These are phyloP conservation scores for Gyromitra esculenta DNA, from an alignment of 2,329 filamentous ascomycete species.

Conservation along the genomic window DNA sequence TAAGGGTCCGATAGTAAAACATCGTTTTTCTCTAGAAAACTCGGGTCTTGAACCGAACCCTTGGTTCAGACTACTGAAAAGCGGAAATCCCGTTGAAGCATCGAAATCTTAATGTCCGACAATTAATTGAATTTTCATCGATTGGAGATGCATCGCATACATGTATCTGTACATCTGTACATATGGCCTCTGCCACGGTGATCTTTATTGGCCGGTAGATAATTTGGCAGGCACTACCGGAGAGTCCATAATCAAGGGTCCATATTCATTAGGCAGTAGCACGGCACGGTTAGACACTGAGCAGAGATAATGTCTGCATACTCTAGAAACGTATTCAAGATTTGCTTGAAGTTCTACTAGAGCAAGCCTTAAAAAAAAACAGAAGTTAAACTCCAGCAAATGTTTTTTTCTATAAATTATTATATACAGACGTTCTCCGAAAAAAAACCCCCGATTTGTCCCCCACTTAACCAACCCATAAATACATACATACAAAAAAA, in stretches of 20 bases:
- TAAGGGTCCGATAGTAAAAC: not conserved
- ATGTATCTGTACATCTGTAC: no score
- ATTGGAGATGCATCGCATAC: not conserved
- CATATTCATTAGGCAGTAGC: not conserved
- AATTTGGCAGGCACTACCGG: not conserved
- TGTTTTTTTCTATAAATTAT: not conserved
- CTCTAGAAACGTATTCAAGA: not conserved
- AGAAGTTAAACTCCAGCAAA: not conserved
- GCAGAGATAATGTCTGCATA: not conserved
- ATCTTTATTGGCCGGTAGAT: not conserved
- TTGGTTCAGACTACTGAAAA: slow-evolving; percentile 2
- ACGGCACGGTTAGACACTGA: not conserved
- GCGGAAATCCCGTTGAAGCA: not conserved
- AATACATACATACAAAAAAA: slow-evolving; percentile 18
- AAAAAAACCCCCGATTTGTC: not conserved
- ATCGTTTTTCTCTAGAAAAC: not conserved
- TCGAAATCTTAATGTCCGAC: slow-evolving; percentile 15
- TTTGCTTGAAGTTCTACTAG: not conserved
- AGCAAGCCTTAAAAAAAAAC: not conserved
- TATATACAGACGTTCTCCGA: slow-evolving; percentile 5
- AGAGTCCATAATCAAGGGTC: not conserved
- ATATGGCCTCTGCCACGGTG: not conserved
- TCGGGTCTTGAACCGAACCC: not conserved
- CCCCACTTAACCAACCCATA: not conserved
- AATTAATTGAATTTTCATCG: not conserved